Conservation (phyloP, 2,329 filamentous ascomycete genomes). For the Shiraia bambusicola region DNA sequence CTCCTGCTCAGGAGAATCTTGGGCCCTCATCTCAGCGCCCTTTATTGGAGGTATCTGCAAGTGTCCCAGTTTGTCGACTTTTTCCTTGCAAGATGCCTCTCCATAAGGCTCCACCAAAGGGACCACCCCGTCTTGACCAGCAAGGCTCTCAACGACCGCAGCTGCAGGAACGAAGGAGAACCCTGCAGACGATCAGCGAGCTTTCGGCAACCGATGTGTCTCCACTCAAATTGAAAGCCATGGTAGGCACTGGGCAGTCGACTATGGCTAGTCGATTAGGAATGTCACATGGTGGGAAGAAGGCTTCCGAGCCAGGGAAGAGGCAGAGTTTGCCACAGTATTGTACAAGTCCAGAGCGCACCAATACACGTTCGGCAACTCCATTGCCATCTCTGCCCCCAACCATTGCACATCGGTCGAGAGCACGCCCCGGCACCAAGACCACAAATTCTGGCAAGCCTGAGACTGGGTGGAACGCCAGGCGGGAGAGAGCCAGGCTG, state of each 20-base stretch:
- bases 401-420: constrained; percentile 6
- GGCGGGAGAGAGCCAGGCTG: constrained; percentile 18
- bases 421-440: background rate
- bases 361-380: constrained; percentile 2
- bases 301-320: constrained; percentile 9
- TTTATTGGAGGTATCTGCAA: background rate
- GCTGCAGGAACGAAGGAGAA: constrained; percentile 25
- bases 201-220: constrained; percentile 18
- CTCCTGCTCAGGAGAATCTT: background rate
- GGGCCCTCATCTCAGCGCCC: background rate
- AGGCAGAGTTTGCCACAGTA: constrained; percentile 22
- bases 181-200: constrained; percentile 34
- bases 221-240: constrained; percentile 11
- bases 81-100: constrained; percentile 17
- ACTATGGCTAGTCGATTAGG: background rate
- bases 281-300: background rate
- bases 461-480: constrained; percentile 22
- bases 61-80: background rate
- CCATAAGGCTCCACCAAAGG: constrained; percentile 17
- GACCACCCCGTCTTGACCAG: constrained; percentile 4
- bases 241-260: constrained; percentile 5
- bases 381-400: constrained; percentile 5
- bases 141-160: constrained; percentile 6
- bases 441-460: background rate
- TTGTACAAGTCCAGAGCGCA: constrained; percentile 1